These are phyloP conservation scores for Phaeosphaeriaceae sp. DNA, from an alignment of 2,329 filamentous ascomycete species.

Conservation along the genomic window DNA sequence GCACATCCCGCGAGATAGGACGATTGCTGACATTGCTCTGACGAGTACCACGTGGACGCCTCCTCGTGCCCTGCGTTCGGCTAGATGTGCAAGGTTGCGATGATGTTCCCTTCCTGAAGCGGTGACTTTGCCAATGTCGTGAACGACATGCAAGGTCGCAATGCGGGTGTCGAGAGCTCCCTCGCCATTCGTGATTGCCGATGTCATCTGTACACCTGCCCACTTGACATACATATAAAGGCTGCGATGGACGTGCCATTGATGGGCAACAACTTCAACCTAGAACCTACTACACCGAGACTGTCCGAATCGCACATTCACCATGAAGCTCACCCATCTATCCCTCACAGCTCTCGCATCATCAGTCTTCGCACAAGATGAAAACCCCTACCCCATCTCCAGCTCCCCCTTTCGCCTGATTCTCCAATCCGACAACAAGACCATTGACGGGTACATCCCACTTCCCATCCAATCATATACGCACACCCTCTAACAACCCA, in stretches of 20 bases:
- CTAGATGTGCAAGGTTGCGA: neutral
- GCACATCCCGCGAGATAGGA: neutral
- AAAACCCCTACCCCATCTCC: constrained; percentile 14
- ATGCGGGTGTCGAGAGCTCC: neutral
- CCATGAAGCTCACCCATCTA: constrained; percentile 14
- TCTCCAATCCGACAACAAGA: constrained; percentile 23
- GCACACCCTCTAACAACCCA: neutral
- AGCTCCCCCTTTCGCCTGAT: constrained; percentile 32
- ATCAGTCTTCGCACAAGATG: constrained; percentile 9
- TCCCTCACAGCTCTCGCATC: constrained; percentile 10
- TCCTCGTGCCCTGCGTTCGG: neutral
- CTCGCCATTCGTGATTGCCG: neutral
- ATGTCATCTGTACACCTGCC: neutral
- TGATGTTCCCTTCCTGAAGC: neutral
- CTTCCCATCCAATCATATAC: neutral
- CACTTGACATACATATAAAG: neutral
- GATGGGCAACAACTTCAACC: neutral
- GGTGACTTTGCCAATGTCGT: neutral
- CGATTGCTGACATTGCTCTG: neutral
- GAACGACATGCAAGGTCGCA: constrained; percentile 1
- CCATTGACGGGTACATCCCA: constrained; percentile 21
- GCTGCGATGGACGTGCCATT: neutral
- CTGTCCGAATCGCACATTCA: neutral
- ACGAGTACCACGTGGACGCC: neutral
- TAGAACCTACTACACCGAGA: neutral